Conservation (phyloP, 1,284 basidiomycete genomes). For the Ustilago tritici region DNA sequence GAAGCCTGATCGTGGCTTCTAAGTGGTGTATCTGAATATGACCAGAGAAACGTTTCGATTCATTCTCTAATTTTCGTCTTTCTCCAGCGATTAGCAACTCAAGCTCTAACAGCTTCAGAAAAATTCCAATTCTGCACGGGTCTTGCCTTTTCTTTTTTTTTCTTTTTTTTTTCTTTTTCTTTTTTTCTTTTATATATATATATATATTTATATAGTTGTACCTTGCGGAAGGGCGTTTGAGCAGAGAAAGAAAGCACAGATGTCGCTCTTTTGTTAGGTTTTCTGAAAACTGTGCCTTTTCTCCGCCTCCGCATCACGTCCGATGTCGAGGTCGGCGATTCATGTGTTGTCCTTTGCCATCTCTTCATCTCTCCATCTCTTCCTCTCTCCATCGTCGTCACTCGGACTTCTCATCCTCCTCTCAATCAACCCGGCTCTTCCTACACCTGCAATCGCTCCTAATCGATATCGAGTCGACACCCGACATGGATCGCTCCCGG, state of each 20-base stretch:
- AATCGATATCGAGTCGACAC: background rate
- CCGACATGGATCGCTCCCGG: slow-evolving; percentile 10
- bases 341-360: too few species aligned
- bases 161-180: too few species aligned
- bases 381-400: background rate
- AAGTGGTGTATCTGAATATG: too few species aligned
- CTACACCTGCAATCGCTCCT: background rate
- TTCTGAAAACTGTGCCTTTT: background rate
- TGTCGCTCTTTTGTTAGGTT: background rate
- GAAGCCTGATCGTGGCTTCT: too few species aligned
- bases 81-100: too few species aligned
- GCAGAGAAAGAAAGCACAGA: background rate
- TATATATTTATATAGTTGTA: too few species aligned
- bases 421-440: background rate
- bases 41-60: too few species aligned
- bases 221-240: background rate
- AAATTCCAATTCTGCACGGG: background rate
- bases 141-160: background rate
- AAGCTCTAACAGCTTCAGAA: background rate
- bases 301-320: slow-evolving; percentile 1
- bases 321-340: background rate
- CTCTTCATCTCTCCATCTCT: background rate
- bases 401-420: too few species aligned
- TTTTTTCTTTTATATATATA: too few species aligned
- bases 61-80: too few species aligned